These are phyloP conservation scores for Pterocarpus macrocarpus DNA, from an alignment of 306 rosid genomes.

Conservation along the genomic window DNA sequence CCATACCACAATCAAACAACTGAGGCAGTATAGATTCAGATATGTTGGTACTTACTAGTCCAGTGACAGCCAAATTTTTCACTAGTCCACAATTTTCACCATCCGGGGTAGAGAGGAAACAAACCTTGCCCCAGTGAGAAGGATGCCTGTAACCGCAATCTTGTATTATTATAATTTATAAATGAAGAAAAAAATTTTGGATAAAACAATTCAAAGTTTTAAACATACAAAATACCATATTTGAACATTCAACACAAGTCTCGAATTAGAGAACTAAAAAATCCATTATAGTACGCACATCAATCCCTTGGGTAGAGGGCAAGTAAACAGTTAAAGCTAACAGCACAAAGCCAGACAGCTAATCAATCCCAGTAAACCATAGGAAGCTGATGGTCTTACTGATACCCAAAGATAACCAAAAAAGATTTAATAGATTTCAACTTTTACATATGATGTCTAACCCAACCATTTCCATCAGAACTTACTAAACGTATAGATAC, in stretches of 20 bases:
- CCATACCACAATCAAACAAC: conserved; percentile 77
- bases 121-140: conserved; percentile 98
- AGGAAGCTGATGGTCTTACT: conserved; percentile 26
- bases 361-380: not conserved
- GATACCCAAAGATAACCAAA: not conserved
- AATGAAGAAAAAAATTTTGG: not conserved
- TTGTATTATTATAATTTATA: conserved; percentile 42
- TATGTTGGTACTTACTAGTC: conserved; percentile 73
- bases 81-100: conserved; percentile 99
- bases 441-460: not conserved
- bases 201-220: conserved; percentile 7
- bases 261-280: not conserved
- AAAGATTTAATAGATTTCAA: conserved; percentile 5
- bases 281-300: not conserved
- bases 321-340: conserved; percentile 24
- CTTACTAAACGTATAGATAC: not conserved
- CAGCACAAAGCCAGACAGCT: not conserved
- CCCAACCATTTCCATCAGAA: conserved; percentile 22
- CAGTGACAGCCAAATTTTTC: conserved; percentile 89
- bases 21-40: conserved; percentile 56
- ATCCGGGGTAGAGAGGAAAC: conserved; percentile 94
- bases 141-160: conserved; percentile 85
- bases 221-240: conserved; percentile 9
- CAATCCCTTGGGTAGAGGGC: not conserved
- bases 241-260: not conserved